Evolutionary conservation across 1,139 yeast species (phyloP).

Genomic region (Meyerozyma elateridarum): DNA sequence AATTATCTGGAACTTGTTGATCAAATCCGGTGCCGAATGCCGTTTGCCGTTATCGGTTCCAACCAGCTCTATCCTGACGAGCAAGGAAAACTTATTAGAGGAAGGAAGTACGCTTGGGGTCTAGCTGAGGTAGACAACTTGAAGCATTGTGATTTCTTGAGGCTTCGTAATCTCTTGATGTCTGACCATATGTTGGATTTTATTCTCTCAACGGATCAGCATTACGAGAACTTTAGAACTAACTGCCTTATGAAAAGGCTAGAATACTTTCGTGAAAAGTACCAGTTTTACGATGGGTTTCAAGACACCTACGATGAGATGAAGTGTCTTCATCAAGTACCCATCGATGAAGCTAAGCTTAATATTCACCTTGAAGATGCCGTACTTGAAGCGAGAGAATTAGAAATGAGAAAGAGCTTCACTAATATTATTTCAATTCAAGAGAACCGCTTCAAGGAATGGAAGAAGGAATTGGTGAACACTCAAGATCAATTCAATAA

Average conservation of each 20-base stretch:
- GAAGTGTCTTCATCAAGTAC: constrained; percentile 21
- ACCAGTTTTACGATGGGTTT: constrained; percentile 9
- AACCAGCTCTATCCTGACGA: constrained; percentile 24
- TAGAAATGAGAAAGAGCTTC: constrained; percentile 41
- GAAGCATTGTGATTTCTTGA: constrained; percentile 59
- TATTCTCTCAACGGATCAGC: constrained; percentile 49
- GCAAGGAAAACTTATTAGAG: constrained; percentile 44
- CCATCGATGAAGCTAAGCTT: constrained; percentile 31
- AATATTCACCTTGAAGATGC: constrained; percentile 31
- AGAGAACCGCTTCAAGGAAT: constrained; percentile 58
- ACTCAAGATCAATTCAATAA: constrained; percentile 54
- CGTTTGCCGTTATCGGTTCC: constrained; percentile 61
- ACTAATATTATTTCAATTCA: constrained; percentile 47
- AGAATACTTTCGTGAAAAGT: constrained; percentile 15
- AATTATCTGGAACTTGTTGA: constrained; percentile 21
- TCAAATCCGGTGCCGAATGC: constrained; percentile 35
- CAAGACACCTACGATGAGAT: constrained; percentile 12
- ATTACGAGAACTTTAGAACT: constrained; percentile 52
- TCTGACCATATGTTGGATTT: constrained; percentile 56
- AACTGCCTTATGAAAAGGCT: constrained; percentile 36
- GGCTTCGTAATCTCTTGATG: constrained; percentile 48
- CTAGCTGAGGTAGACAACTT: constrained; percentile 63
- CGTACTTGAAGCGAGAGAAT: constrained; percentile 41
- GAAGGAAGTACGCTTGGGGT: constrained; percentile 75
- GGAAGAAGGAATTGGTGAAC: constrained; percentile 55